Percentiles rank a stretch among this genome's conserved stretches.
Evolutionary conservation across 768 basidiomycete species (phyloP).

Genomic region (Russula sp.): DNA sequence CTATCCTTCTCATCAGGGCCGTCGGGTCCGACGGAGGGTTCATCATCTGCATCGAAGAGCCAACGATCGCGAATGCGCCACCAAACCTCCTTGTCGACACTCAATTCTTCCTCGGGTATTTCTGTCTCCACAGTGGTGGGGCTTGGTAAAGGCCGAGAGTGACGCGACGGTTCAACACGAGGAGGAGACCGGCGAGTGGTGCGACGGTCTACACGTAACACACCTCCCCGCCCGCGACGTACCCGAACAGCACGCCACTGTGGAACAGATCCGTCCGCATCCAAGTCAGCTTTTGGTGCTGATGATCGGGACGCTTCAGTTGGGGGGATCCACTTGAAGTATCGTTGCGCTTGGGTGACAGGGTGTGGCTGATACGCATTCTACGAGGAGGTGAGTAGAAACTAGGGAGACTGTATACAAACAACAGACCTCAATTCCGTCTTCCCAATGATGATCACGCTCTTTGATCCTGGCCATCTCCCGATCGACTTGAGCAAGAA

Average conservation of each 20-base stretch:
- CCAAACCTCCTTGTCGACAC: slow-evolving; percentile 35
- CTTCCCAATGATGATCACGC: slow-evolving; percentile 77
- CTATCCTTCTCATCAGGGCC: slow-evolving; percentile 65
- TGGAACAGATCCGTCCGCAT: slow-evolving; percentile 28
- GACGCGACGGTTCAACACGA: slow-evolving; percentile 10
- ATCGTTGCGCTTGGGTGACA: slow-evolving; percentile 48
- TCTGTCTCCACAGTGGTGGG: slow-evolving; percentile 20
- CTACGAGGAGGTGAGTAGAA: slow-evolving; percentile 30
- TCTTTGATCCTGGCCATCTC: slow-evolving; percentile 55
- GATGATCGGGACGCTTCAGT: slow-evolving; percentile 30
- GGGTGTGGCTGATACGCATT: slow-evolving; percentile 63
- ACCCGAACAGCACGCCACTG: slow-evolving; percentile 51
- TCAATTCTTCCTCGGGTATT: slow-evolving; percentile 24
- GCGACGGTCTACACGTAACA: slow-evolving; percentile 68
- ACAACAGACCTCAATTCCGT: slow-evolving; percentile 65
- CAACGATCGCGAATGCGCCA: slow-evolving; percentile 49
- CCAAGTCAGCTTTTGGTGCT: slow-evolving; percentile 24
- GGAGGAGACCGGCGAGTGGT: slow-evolving; percentile 17
- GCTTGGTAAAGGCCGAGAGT: slow-evolving; percentile 18
- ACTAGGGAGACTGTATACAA: neutral
- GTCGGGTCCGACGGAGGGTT: slow-evolving; percentile 44
- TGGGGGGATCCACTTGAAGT: slow-evolving; percentile 57
- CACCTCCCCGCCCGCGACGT: slow-evolving; percentile 78
- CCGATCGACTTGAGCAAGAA: slow-evolving; percentile 57
- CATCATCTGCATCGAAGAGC: slow-evolving; percentile 63